phyloP scores from a whole-genome alignment of 2,329 filamentous ascomycete species.

The Pezicula rhizophila region DNA sequence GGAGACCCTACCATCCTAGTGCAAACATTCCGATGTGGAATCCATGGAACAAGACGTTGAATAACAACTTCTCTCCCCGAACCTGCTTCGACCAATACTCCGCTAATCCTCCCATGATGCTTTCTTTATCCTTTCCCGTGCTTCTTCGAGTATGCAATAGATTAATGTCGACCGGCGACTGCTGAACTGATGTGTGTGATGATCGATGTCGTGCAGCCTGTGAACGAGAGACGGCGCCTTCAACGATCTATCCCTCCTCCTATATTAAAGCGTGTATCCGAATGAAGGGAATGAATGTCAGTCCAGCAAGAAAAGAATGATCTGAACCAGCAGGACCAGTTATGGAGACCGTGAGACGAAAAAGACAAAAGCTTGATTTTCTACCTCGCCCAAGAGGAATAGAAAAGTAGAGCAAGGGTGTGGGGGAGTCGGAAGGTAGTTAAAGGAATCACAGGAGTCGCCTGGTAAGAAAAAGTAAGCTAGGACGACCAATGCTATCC shows the following conservation, averaged over 20 bases:
- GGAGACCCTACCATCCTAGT: slow-evolving; percentile 67
- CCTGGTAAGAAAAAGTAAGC: slow-evolving; percentile 2
- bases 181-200: slow-evolving; percentile 14
- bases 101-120: slow-evolving; percentile 20
- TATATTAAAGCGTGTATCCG: slow-evolving; percentile 24
- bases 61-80: slow-evolving; percentile 64
- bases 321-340: slow-evolving; percentile 56
- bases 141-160: slow-evolving; percentile 16
- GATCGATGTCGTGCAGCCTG: slow-evolving; percentile 19
- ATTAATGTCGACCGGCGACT: slow-evolving; percentile 54
- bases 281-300: slow-evolving; percentile 28
- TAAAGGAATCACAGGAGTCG: slow-evolving; percentile 10
- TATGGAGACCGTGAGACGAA: slow-evolving; percentile 34
- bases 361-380: slow-evolving; percentile 33
- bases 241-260: slow-evolving; percentile 20
- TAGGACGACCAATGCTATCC: slow-evolving; percentile 5
- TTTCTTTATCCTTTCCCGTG: slow-evolving; percentile 4
- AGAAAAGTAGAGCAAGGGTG: slow-evolving; percentile 28
- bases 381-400: slow-evolving; percentile 35
- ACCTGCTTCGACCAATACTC: slow-evolving; percentile 54
- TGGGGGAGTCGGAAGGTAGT: slow-evolving; percentile 23
- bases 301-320: slow-evolving; percentile 38
- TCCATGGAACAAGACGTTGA: slow-evolving; percentile 76
- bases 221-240: slow-evolving; percentile 19
- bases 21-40: slow-evolving; percentile 75